These are phyloP conservation scores for Fennellomyces sp. DNA, from an alignment of 371 early-diverging fungal species.

Conservation along the genomic window DNA sequence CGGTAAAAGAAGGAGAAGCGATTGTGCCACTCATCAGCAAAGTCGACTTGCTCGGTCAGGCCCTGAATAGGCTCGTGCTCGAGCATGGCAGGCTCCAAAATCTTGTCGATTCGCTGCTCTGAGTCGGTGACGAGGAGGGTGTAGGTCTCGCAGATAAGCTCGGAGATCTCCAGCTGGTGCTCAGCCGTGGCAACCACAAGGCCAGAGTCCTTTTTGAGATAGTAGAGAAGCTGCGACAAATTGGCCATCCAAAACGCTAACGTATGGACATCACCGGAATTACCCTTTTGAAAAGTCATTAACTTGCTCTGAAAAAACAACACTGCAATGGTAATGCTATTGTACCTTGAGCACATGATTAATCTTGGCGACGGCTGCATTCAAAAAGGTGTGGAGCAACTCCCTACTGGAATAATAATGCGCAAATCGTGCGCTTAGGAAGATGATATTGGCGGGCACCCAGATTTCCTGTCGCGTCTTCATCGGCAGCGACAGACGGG, in stretches of 20 bases:
- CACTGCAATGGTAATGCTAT: neutral
- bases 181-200: conserved; percentile 67
- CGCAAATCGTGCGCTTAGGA: conserved; percentile 88
- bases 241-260: conserved; percentile 89
- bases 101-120: conserved; percentile 58
- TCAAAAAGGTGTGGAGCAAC: conserved; percentile 69
- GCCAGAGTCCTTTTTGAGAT: conserved; percentile 80
- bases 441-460: conserved; percentile 84
- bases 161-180: conserved; percentile 70
- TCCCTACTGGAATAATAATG: conserved; percentile 74
- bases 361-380: conserved; percentile 62
- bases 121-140: conserved; percentile 65
- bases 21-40: conserved; percentile 63
- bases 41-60: conserved; percentile 61
- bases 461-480: conserved; percentile 62
- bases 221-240: conserved; percentile 75
- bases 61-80: conserved; percentile 77
- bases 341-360: conserved; percentile 58
- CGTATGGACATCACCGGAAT: conserved; percentile 35
- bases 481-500: conserved; percentile 57
- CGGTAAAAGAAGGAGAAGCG: conserved; percentile 29
- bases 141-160: conserved; percentile 77
- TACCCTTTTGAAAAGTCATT: conserved; percentile 16
- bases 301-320: too few species aligned
- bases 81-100: conserved; percentile 75